Evolutionary conservation across 768 basidiomycete species (phyloP), one percentile per base, ranked within the genome.

Genomic region (Podaxis sp.): DNA sequence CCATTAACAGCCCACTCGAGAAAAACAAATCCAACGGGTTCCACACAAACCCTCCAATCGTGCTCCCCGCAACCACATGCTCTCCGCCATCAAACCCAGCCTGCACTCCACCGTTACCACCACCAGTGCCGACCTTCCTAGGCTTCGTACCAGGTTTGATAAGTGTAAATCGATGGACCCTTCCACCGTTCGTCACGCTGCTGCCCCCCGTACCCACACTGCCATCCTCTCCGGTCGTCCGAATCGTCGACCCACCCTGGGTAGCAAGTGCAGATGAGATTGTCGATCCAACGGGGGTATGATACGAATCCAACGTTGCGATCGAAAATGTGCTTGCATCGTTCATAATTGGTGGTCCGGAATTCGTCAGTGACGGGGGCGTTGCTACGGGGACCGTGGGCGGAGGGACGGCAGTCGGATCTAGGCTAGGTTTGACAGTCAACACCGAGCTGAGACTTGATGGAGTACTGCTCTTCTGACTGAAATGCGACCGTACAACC

Each of bases 111-210:
- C 28, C 24, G n/a, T n/a, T 52, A 38, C 52, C 51, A 33, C 11
- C 36, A 37, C 15, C 28, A 37, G 36, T 64, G 28, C 67, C 65
- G 56, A 64, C 68, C 53, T 76, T 69, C 66, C 78, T 81, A 56
- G 86, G 86, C 73, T 87, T 89, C 20, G 78, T 79, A 3, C 91
- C 91, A 15, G 93, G 92, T 72, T 89, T 92, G 68, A 95, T 81
- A 36, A 95, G 81, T 22, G 93, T 90, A 79, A 96, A 96, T 17
- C 95, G 88, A 72, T 95, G 94, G 2, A 93, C 81, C 56, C 87
- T 79, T 0, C 74, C 77, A 24, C 20, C 20, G 22, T 33, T 17
- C 15, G 5, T 28, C 50, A n/a, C 13, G 41, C 2, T 3, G 15
- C 48, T 59, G 7, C 37, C 50, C 3, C 33, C 12, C 4, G 38